These are phyloP conservation scores for Chaetomium sp. DNA, from an alignment of 2,329 filamentous ascomycete species.

Conservation along the genomic window DNA sequence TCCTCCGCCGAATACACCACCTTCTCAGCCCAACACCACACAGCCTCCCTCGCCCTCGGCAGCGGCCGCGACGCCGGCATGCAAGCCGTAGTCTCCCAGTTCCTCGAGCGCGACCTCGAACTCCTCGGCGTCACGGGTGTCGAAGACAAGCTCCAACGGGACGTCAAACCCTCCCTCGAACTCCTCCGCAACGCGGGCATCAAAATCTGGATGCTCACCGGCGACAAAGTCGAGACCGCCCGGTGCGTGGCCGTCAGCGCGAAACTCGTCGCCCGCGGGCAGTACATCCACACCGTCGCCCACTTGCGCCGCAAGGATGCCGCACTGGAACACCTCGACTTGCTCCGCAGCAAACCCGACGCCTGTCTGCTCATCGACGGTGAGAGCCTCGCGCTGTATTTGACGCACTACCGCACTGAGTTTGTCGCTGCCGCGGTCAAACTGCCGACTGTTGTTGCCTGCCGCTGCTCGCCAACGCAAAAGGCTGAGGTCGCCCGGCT, in stretches of 20 bases:
- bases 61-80: constrained; percentile 75
- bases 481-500: constrained; percentile 90
- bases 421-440: constrained; percentile 86
- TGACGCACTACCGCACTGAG: constrained; percentile 72
- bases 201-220: constrained; percentile 99
- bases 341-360: constrained; percentile 81
- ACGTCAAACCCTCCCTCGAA: constrained; percentile 93
- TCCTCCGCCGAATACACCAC: constrained; percentile 72
- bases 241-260: constrained; percentile 93
- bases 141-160: constrained; percentile 90
- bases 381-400: constrained; percentile 76
- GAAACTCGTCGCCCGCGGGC: constrained; percentile 85
- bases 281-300: constrained; percentile 90
- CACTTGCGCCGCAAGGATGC: constrained; percentile 78
- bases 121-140: constrained; percentile 96
- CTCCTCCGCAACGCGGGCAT: constrained; percentile 93
- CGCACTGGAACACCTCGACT: constrained; percentile 82
- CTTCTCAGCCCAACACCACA: constrained; percentile 67
- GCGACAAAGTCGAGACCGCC: constrained; percentile 96
- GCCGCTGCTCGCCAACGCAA: constrained; percentile 92
- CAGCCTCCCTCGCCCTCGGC: constrained; percentile 69
- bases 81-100: constrained; percentile 69
- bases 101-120: constrained; percentile 83
- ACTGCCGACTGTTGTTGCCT: constrained; percentile 88
- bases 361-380: constrained; percentile 89